Evolutionary conservation across 768 basidiomycete genomes (phyloP).

Genomic region (Termitomyces sp.): DNA sequence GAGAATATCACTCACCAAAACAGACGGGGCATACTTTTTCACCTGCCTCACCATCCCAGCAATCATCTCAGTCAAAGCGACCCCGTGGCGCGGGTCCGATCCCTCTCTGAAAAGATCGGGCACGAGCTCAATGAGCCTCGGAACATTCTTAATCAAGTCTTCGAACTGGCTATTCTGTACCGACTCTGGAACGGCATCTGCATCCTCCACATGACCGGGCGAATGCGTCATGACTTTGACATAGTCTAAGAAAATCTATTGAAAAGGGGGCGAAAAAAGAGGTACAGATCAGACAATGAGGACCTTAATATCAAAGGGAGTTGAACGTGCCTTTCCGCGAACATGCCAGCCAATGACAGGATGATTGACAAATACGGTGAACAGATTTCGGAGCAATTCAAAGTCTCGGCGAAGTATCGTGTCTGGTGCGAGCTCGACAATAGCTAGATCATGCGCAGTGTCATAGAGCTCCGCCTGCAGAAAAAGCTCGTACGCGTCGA

Average conservation of each 20-base stretch:
- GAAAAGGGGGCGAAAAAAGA: neutral
- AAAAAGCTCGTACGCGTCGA: slow-evolving; percentile 73
- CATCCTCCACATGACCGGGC: slow-evolving; percentile 39
- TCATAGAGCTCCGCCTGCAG: slow-evolving; percentile 63
- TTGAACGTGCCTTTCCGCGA: slow-evolving; percentile 65
- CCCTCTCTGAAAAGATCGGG: slow-evolving; percentile 61
- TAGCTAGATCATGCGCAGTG: slow-evolving; percentile 78
- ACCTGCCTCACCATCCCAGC: slow-evolving; percentile 51
- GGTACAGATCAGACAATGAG: neutral
- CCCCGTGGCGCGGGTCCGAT: slow-evolving; percentile 57
- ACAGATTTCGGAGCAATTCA: slow-evolving; percentile 61
- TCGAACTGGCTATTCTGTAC: slow-evolving; percentile 50
- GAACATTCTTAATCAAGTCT: slow-evolving; percentile 50
- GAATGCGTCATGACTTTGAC: slow-evolving; percentile 56
- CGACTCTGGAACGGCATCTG: slow-evolving; percentile 39
- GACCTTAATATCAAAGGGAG: neutral
- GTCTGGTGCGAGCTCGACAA: slow-evolving; percentile 84
- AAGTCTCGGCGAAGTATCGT: slow-evolving; percentile 66
- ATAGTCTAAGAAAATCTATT: slow-evolving; percentile 69
- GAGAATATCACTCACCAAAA: slow-evolving; percentile 42
- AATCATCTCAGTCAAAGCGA: slow-evolving; percentile 71
- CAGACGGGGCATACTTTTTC: slow-evolving; percentile 54
- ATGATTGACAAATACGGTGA: slow-evolving; percentile 55
- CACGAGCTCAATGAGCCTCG: slow-evolving; percentile 59
- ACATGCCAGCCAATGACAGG: slow-evolving; percentile 73